These are phyloP conservation scores for Solanum piurae DNA, from an alignment of 257 asterid species.

Conservation along the genomic window DNA sequence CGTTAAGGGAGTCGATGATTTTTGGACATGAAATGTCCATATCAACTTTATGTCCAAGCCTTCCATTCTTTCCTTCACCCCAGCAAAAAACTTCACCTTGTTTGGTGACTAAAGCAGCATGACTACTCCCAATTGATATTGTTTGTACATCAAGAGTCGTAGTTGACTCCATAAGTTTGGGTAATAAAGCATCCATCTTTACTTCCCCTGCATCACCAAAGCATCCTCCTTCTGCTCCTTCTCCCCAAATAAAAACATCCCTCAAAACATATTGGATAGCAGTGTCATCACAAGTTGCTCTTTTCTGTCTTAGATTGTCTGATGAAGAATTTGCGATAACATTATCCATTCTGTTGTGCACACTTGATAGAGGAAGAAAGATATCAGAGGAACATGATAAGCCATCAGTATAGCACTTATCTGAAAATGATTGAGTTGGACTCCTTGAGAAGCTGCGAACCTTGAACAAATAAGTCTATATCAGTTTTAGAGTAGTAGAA, in stretches of 20 bases:
- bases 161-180: conserved; percentile 34
- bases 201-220: conserved; percentile 12
- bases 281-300: neutral
- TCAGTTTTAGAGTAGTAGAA: neutral
- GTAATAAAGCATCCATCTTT: conserved; percentile 30
- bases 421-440: conserved; percentile 26
- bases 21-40: conserved; percentile 17
- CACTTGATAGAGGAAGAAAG: conserved; percentile 11
- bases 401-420: conserved; percentile 25
- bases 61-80: conserved; percentile 39
- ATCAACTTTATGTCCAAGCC: conserved; percentile 35
- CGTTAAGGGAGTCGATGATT: conserved; percentile 19
- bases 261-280: conserved; percentile 14
- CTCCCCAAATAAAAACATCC: conserved; percentile 43
- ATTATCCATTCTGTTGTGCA: conserved; percentile 9
- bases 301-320: conserved; percentile 5
- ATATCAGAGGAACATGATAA: conserved; percentile 34
- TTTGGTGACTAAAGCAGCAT: conserved; percentile 32
- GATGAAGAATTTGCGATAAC: conserved; percentile 14
- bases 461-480: conserved; percentile 10
- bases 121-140: conserved; percentile 24
- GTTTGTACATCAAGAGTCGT: conserved; percentile 26
- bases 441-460: conserved; percentile 28
- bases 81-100: conserved; percentile 42
- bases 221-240: conserved; percentile 28